phyloP scores from a whole-genome alignment of 2,329 filamentous ascomycete genomes.

The Cordyceps sp. region DNA sequence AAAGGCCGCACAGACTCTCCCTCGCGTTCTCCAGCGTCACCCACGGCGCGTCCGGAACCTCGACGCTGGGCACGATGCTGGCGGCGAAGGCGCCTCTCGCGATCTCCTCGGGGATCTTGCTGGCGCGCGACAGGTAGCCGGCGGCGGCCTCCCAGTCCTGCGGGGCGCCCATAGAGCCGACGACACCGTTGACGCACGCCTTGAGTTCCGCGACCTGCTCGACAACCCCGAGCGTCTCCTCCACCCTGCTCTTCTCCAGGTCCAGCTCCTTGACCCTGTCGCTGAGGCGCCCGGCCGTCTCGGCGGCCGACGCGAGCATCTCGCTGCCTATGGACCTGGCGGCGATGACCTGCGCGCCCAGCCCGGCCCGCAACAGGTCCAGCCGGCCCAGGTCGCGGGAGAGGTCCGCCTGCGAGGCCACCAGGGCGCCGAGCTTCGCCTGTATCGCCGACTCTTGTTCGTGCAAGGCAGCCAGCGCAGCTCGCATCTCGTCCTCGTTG shows the following conservation, averaged over 20 bases:
- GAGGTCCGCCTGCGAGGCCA: slow-evolving; percentile 73
- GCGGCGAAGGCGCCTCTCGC: slow-evolving; percentile 75
- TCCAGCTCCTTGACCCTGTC: slow-evolving; percentile 77
- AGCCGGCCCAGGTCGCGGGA: slow-evolving; percentile 74
- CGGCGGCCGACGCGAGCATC: slow-evolving; percentile 76
- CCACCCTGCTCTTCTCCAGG: slow-evolving; percentile 78
- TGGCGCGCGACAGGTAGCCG: slow-evolving; percentile 70
- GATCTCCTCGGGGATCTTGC: slow-evolving; percentile 64
- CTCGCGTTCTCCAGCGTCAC: slow-evolving; percentile 75
- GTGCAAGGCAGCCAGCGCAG: slow-evolving; percentile 59
- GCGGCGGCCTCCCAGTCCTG: slow-evolving; percentile 98
- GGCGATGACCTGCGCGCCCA: slow-evolving; percentile 74
- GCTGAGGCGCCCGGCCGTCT: slow-evolving; percentile 73
- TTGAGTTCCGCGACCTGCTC: slow-evolving; percentile 96
- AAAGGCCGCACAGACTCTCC: slow-evolving; percentile 78
- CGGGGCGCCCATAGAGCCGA: slow-evolving; percentile 90
- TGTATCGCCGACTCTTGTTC: slow-evolving; percentile 60
- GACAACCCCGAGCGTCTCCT: slow-evolving; percentile 77
- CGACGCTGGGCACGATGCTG: slow-evolving; percentile 83
- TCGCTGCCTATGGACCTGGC: slow-evolving; percentile 72
- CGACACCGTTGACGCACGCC: slow-evolving; percentile 84
- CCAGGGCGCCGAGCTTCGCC: slow-evolving; percentile 54
- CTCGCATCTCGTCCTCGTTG: slow-evolving; percentile 63
- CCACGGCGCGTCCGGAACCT: slow-evolving; percentile 82
- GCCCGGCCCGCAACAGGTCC: slow-evolving; percentile 73